Conservation (phyloP, 306 rosid genomes). For the Cicer arietinum region DNA sequence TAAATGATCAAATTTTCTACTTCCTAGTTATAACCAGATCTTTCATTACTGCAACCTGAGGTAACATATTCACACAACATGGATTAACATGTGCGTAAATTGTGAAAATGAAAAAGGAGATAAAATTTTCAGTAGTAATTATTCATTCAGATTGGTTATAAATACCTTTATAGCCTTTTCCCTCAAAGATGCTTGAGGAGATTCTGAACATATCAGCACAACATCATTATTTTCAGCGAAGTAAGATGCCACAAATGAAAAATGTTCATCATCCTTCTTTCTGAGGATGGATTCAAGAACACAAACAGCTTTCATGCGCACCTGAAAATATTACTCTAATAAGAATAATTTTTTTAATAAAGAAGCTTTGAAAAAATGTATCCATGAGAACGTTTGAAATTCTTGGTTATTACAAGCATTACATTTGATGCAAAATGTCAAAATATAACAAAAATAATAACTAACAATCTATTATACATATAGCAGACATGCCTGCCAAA, state of each 20-base stretch:
- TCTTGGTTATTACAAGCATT: not conserved
- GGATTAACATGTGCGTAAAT: not conserved
- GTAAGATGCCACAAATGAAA: constrained; percentile 69
- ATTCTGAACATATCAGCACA: constrained; percentile 83
- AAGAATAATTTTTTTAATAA: not conserved
- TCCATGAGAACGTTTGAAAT: not conserved
- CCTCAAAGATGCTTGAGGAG: constrained; percentile 94
- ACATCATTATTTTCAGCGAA: constrained; percentile 74
- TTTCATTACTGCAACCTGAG: constrained; percentile 9
- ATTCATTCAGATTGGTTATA: constrained; percentile 11
- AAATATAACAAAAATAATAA: constrained; percentile 19
- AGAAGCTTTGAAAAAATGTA: not conserved
- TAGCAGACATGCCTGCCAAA: constrained; percentile 86
- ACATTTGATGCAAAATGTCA: constrained; percentile 26
- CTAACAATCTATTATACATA: constrained; percentile 11
- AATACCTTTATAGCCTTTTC: constrained; percentile 91
- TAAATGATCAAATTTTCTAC: constrained; percentile 25
- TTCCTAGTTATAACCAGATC: constrained; percentile 21
- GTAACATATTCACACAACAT: not conserved
- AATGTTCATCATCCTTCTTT: constrained; percentile 73
- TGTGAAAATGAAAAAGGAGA: constrained; percentile 2
- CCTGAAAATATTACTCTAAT: constrained; percentile 58
- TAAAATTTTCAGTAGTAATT: not conserved
- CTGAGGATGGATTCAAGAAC: constrained; percentile 89
- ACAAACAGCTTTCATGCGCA: constrained; percentile 97